These are phyloP conservation scores for Athelia sp. DNA, from an alignment of 1,284 basidiomycete genomes.

Conservation along the genomic window DNA sequence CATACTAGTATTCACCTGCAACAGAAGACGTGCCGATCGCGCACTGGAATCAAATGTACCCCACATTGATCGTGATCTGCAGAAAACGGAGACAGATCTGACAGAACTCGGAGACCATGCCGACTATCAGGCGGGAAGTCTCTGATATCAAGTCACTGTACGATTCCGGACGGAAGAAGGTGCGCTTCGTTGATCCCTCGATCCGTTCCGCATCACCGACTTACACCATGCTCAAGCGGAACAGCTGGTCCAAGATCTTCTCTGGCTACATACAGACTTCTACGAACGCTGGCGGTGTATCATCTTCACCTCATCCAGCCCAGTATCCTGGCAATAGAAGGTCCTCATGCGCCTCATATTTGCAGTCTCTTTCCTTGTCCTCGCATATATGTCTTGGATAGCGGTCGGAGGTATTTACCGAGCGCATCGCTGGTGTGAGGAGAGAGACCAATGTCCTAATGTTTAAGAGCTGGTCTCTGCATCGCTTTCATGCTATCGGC, in stretches of 20 bases:
- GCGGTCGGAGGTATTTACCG: constrained; percentile 58
- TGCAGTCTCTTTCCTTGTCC: constrained; percentile 45
- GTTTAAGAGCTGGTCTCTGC: background rate
- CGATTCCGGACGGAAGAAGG: constrained; percentile 65
- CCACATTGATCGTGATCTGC: constrained; percentile 50
- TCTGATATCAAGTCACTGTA: constrained; percentile 55
- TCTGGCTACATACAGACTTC: constrained; percentile 71
- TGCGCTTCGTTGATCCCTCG: constrained; percentile 21
- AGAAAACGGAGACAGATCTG: constrained; percentile 47
- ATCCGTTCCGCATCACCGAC: background rate
- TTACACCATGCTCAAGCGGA: constrained; percentile 40
- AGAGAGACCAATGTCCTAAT: constrained; percentile 63
- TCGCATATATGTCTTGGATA: constrained; percentile 56
- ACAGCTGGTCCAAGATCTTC: constrained; percentile 51
- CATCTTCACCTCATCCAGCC: constrained; percentile 64
- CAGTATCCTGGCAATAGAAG: constrained; percentile 66
- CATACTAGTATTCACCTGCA: constrained; percentile 5
- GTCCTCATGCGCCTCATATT: constrained; percentile 54
- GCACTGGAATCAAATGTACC: constrained; percentile 55
- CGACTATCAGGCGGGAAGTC: constrained; percentile 54
- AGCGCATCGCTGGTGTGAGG: constrained; percentile 75
- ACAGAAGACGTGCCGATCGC: constrained; percentile 56
- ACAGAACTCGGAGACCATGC: constrained; percentile 50
- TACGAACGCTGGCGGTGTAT: constrained; percentile 65
- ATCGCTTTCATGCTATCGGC: background rate